Evolutionary conservation across 2,329 filamentous ascomycete species (phyloP), one percentile per base, ranked within the genome.

Genomic region (Arthrobotrys musiformis): DNA sequence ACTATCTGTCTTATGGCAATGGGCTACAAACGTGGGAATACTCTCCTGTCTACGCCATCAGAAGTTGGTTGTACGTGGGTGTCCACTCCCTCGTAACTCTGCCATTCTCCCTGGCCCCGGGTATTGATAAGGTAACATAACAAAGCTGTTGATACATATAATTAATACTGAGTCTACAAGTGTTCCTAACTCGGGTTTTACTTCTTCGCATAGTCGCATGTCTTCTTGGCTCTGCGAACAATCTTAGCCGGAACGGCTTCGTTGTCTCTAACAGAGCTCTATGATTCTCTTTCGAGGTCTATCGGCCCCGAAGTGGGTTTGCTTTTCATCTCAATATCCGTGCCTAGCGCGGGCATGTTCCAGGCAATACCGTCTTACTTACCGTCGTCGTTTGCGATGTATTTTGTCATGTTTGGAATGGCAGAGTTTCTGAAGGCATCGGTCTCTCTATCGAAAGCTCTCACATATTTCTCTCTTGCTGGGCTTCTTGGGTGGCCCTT

Each of bases 21-120:
- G 95, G 94, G 42, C 87, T 97, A 61, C 94, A 99, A 85, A 99
- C 95, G 0, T 99, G 95, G 95, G 95, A 99, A 84, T 99, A 98
- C 84, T 97, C 94, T 0, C 95, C 95, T 4, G 91, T 94, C 72
- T 98, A 92, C 84, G 92, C 93, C 61, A 97, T 99, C 81, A 90
- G 95, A 79, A 97, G 93, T 85, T 99, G 95, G 95, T 86, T 93
- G 22, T 99, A 99, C 82, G 87, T 96, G 40, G 88, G 86, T 4
- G 84, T 97, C 0, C 94, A 99, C 84, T 92, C 93, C 19, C 26
- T 80, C 90, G 19, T 84, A 92, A 52, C 91, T 90, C 50, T 92
- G 89, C 74, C 67, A 5, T 68, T 78, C 19, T 40, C 50, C 22
- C 26, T 17, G 1, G 17, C 64, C 15, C 24, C 86, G 2, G 24